Evolutionary conservation across 257 asterid genomes (phyloP).

Genomic region (Nicotiana noctiflora): DNA sequence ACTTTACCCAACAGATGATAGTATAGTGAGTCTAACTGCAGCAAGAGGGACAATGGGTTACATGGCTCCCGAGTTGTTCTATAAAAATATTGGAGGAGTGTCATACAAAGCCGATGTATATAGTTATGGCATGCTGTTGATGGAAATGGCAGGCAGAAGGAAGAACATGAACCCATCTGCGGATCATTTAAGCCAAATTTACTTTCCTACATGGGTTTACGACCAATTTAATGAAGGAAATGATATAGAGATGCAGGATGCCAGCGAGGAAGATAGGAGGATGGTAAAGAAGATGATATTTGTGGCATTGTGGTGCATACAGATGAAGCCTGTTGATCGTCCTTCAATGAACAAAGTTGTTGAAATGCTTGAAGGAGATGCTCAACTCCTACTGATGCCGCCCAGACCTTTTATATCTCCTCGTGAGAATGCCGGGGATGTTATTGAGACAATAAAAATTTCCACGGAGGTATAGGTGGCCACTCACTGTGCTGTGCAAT

Average conservation of each 20-base stretch:
- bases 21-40: too few species aligned
- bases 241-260: conserved; percentile 24
- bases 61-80: too few species aligned
- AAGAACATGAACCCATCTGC: conserved; percentile 21
- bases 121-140: conserved; percentile 50
- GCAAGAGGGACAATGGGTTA: too few species aligned
- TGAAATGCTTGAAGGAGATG: conserved; percentile 44
- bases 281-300: conserved; percentile 45
- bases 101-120: conserved; percentile 48
- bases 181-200: conserved; percentile 19
- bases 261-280: conserved; percentile 27
- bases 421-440: conserved; percentile 12
- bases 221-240: conserved; percentile 29
- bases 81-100: conserved; percentile 26
- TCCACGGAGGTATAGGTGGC: too few species aligned
- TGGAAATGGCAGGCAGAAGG: conserved; percentile 43
- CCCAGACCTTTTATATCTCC: conserved; percentile 31
- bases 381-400: conserved; percentile 28
- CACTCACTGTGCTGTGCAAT: too few species aligned
- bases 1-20: too few species aligned
- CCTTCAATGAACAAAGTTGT: conserved; percentile 41
- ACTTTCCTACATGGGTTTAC: conserved; percentile 49
- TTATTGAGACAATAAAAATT: neutral
- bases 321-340: conserved; percentile 33
- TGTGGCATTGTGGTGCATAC: conserved; percentile 56